Evolutionary conservation across 345 rosid species (phyloP).

Genomic region (Limnanthes douglasii): DNA sequence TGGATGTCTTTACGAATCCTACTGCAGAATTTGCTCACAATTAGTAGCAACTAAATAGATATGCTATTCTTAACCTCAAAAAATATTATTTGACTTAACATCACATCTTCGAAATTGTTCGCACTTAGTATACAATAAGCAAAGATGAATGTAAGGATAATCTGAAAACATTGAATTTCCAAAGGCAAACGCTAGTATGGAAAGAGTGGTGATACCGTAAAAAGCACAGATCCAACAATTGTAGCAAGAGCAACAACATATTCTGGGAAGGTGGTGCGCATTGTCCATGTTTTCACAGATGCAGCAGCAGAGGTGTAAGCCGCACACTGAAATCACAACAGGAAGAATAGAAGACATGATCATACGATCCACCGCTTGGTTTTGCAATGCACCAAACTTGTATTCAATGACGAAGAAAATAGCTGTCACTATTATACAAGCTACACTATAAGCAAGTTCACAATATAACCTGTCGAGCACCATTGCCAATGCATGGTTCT

Average conservation of each 20-base stretch:
- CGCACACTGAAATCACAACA: slow-evolving; percentile 46
- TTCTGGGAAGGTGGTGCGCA: slow-evolving; percentile 92
- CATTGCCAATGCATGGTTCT: slow-evolving; percentile 60
- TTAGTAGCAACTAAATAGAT: too few relatives aligned
- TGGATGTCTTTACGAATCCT: too few relatives aligned
- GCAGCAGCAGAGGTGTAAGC: slow-evolving; percentile 54
- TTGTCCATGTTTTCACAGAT: slow-evolving; percentile 93
- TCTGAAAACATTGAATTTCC: neutral
- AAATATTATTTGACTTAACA: too few relatives aligned
- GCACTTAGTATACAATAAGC: too few relatives aligned
- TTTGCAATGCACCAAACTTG: neutral
- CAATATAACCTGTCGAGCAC: slow-evolving; percentile 41
- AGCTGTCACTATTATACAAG: too few relatives aligned
- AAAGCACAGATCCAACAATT: slow-evolving; percentile 91
- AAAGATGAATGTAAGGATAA: too few relatives aligned
- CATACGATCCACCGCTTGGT: too few relatives aligned
- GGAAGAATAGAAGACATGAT: slow-evolving; percentile 2
- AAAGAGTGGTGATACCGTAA: slow-evolving; percentile 38
- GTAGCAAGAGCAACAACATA: slow-evolving; percentile 98
- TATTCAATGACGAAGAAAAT: too few relatives aligned
- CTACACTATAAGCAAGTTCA: slow-evolving; percentile 2
- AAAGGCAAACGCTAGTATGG: neutral
- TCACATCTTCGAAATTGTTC: too few relatives aligned
- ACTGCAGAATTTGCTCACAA: too few relatives aligned
- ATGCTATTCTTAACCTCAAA: neutral